Base-by-base conservation (phyloP, 345 rosid species). In the Syzygium jambos region DNA sequence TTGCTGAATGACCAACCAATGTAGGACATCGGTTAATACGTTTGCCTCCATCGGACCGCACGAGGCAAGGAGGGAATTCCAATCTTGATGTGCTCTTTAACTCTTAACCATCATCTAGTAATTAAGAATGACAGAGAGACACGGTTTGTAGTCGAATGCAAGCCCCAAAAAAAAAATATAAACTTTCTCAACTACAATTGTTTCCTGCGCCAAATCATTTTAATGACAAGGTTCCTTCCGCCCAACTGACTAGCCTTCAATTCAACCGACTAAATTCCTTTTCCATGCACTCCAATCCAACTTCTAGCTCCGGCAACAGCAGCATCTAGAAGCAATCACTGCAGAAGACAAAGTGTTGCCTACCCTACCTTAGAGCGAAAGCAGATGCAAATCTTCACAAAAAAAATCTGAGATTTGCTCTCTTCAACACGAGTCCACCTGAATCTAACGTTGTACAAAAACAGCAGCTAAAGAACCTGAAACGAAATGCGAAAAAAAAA, bases 121-220 rank as follows among this genome's bases (percentile, higher is more conserved):
- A 11, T 34, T 68, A 68, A 34, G 80, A 34, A 34, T 19, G 1
- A 34, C 49, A 34, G 13, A 68, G 78, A 27, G 7, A 59, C 16
- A 34, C 1, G 0, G 80, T 68, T 34, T 17, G 46, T 34, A 2
- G 46, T 68, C 25, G 1, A 25, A 73, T 34, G 25, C 80, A 73
- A 41, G 0, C 46, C 78, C 78, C 46, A 4, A 68, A 3, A 4
- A 68, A 16, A 34, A 34, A 4, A 68, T 34, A 23, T 9, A 38
- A 73, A 0, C 80, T 19, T 38, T 41, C 49, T 73, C 80, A 5
- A 73, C 49, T 38, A 38, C 27, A 0, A 9, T 73, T 5, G 8
- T 38, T 0, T 0, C 34, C 49, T 0, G 80, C 12, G 3, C 49
- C 1, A 34, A 9, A 34, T 1, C 49, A 73, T 25, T 9, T 68